Evolutionary conservation across 2,329 filamentous ascomycete genomes (phyloP).

Genomic region (Lomentospora prolificans): DNA sequence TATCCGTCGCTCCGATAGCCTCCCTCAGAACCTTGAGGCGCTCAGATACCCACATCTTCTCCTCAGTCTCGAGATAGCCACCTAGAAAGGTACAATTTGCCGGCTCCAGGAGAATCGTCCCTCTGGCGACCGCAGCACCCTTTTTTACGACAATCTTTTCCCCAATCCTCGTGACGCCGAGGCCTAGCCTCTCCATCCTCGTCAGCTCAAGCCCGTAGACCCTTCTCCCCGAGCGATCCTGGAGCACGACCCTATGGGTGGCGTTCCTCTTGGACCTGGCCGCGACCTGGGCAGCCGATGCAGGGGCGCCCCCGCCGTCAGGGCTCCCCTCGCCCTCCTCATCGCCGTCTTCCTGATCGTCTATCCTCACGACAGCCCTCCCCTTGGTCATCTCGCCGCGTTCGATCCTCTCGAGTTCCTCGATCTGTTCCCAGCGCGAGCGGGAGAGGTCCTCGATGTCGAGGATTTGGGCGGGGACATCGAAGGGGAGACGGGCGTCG

Average conservation of each 20-base stretch:
- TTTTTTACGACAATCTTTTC: slow-evolving; percentile 68
- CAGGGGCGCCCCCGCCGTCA: slow-evolving; percentile 11
- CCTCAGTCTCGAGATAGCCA: slow-evolving; percentile 74
- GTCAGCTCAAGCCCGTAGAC: slow-evolving; percentile 65
- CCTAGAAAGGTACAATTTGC: slow-evolving; percentile 63
- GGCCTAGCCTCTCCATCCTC: slow-evolving; percentile 52
- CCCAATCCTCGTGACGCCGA: slow-evolving; percentile 62
- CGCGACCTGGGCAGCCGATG: slow-evolving; percentile 10
- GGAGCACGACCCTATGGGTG: slow-evolving; percentile 71
- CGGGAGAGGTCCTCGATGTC: slow-evolving; percentile 76
- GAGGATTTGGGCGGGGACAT: slow-evolving; percentile 70
- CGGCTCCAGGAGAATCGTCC: slow-evolving; percentile 69
- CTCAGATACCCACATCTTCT: slow-evolving; percentile 65
- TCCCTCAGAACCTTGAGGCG: slow-evolving; percentile 60
- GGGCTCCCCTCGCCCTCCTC: slow-evolving; percentile 25
- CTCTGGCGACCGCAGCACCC: slow-evolving; percentile 58
- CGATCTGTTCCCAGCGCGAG: slow-evolving; percentile 79
- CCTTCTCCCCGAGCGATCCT: slow-evolving; percentile 64
- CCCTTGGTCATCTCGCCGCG: slow-evolving; percentile 67
- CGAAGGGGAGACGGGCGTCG: slow-evolving; percentile 45
- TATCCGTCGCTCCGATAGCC: slow-evolving; percentile 30
- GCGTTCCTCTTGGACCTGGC: slow-evolving; percentile 30
- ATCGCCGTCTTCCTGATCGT: slow-evolving; percentile 34
- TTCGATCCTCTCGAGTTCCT: slow-evolving; percentile 65
- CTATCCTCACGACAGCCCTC: slow-evolving; percentile 69